These are phyloP conservation scores for Boletellus deceptivus DNA, from an alignment of 1,284 basidiomycete species.

Conservation along the genomic window DNA sequence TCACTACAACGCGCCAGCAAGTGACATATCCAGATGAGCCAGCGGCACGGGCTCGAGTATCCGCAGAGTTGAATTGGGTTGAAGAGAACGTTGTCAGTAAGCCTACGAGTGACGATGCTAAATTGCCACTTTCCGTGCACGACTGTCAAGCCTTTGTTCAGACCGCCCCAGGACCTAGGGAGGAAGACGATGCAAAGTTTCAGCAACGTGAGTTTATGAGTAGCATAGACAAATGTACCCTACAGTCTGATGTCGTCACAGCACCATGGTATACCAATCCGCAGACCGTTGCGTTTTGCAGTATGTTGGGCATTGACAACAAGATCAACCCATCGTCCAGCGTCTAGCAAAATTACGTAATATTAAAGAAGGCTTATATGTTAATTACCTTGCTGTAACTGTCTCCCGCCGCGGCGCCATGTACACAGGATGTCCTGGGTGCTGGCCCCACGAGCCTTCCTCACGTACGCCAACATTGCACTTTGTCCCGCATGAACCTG, in stretches of 20 bases:
- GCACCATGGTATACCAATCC: constrained; percentile 66
- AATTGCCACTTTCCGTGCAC: constrained; percentile 24
- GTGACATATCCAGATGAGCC: constrained; percentile 58
- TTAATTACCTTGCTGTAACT: no score
- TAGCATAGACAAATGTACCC: not conserved
- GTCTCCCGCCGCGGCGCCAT: no score
- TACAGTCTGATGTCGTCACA: constrained; percentile 9
- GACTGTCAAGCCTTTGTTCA: constrained; percentile 70
- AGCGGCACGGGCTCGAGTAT: constrained; percentile 57
- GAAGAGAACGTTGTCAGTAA: constrained; percentile 45
- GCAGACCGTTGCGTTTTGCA: constrained; percentile 87
- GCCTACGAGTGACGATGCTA: constrained; percentile 29
- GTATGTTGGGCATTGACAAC: constrained; percentile 78
- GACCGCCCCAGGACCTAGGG: constrained; percentile 68
- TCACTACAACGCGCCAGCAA: constrained; percentile 56
- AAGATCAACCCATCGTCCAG: constrained; percentile 56
- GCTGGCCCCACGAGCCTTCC: not conserved
- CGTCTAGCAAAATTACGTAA: not conserved
- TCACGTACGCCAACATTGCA: not conserved
- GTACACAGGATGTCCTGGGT: no score
- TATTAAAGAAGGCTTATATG: no score
- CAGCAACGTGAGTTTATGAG: constrained; percentile 50
- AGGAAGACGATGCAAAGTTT: constrained; percentile 36
- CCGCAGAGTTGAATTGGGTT: constrained; percentile 69
- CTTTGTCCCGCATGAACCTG: constrained; percentile 17